Conservation (phyloP, 1,284 basidiomycete species). For the Pyrrhoderma lamaoense region DNA sequence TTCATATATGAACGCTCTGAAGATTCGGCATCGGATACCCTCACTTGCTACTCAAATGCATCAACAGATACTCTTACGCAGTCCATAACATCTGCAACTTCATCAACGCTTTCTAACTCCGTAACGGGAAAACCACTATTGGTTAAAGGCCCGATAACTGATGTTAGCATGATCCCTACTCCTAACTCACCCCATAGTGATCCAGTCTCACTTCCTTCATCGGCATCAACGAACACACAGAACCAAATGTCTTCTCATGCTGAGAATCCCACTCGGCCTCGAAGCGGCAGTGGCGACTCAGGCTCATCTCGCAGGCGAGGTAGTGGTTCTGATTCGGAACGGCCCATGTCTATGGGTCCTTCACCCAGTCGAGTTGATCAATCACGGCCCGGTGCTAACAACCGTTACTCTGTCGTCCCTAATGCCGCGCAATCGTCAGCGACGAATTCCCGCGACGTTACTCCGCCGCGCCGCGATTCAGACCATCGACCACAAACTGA, state of each 20-base stretch:
- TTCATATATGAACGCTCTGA: slow-evolving; percentile 18
- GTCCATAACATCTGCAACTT: slow-evolving; percentile 2
- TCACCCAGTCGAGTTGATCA: slow-evolving; percentile 5
- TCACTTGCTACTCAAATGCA: slow-evolving; percentile 14
- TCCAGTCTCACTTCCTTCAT: slow-evolving; percentile 5
- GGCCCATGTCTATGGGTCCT: slow-evolving; percentile 2
- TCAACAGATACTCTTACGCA: slow-evolving; percentile 9
- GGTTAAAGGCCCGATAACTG: background rate
- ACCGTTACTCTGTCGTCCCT: background rate
- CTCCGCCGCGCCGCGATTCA: slow-evolving; percentile 5
- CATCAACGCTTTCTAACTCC: slow-evolving; percentile 2
- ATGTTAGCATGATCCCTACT: slow-evolving; percentile 2
- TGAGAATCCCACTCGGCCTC: slow-evolving; percentile 2
- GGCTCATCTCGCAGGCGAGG: slow-evolving; percentile 8
- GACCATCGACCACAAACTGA: slow-evolving; percentile 6
- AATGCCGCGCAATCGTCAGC: background rate
- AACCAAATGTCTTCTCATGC: background rate
- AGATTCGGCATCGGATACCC: slow-evolving; percentile 14
- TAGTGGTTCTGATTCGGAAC: slow-evolving; percentile 9
- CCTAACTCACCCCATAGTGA: slow-evolving; percentile 6
- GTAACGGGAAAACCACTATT: slow-evolving; percentile 1
- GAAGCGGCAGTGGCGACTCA: slow-evolving; percentile 9
- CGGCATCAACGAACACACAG: slow-evolving; percentile 6
- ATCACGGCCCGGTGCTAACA: slow-evolving; percentile 1
- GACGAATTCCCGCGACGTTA: slow-evolving; percentile 1